A percentile compares a stretch with the other conserved stretches of the same genome.
Conservation (phyloP, 257 asterid species). For the Jaltomata sinuosa region DNA sequence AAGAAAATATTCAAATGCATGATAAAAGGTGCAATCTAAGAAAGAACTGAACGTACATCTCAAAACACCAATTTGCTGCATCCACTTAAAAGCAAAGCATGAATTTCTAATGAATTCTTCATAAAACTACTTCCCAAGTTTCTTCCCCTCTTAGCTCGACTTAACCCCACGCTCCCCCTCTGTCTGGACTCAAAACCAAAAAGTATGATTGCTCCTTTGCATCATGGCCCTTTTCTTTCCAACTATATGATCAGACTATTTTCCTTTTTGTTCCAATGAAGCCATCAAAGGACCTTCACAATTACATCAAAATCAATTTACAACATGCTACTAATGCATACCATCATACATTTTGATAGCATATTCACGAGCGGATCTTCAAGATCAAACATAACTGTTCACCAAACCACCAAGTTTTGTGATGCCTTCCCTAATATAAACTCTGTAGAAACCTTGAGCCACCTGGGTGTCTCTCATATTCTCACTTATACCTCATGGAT, state of each 20-base stretch:
- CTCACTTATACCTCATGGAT: not conserved
- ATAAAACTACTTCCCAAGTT: not conserved
- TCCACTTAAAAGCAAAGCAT: not conserved
- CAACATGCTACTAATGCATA: not conserved
- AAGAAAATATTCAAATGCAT: not conserved
- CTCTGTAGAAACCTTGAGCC: not conserved
- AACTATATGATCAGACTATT: not conserved
- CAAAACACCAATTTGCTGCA: not conserved
- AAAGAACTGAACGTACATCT: not conserved
- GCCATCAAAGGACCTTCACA: not conserved
- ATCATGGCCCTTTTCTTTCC: not conserved
- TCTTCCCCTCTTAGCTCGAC: not conserved
- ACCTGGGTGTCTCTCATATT: not conserved
- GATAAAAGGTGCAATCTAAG: not conserved
- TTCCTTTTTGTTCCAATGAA: not conserved
- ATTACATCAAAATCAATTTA: not conserved
- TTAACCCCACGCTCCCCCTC: not conserved
- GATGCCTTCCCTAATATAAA: not conserved
- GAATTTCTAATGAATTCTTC: not conserved
- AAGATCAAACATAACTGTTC: not conserved
- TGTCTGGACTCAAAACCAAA: not conserved
- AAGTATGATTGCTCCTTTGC: not conserved
- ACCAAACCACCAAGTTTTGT: not conserved
- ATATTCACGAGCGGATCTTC: not conserved
- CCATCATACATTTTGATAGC: not conserved